Conservation (phyloP, 805 yeast species). For the Metschnikowia lunata region DNA sequence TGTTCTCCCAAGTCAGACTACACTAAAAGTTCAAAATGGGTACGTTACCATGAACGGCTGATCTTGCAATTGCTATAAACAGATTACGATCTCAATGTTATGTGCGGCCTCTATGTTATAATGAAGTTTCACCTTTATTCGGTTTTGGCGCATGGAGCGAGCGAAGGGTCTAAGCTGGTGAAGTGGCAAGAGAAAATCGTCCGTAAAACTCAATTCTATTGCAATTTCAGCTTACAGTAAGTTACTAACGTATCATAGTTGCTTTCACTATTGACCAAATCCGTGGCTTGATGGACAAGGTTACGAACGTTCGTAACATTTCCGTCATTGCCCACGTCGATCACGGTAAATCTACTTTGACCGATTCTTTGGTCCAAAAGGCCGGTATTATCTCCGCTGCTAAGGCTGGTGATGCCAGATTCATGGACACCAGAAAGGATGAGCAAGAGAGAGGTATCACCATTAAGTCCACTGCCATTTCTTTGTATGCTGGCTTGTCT, state of each 20-base stretch:
- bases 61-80: no score
- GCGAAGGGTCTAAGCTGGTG: no score
- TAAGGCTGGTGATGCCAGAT: conserved; percentile 99
- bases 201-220: no score
- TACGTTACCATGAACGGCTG: conserved; percentile 19
- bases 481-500: conserved; percentile 82
- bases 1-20: conserved; percentile 21
- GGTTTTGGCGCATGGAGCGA: no score
- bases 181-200: no score
- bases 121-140: no score
- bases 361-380: conserved; percentile 97
- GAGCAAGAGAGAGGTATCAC: conserved; percentile 99
- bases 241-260: conserved; percentile 22
- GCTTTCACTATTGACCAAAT: conserved; percentile 70
- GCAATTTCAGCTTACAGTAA: no score
- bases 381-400: conserved; percentile 99
- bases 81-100: no score
- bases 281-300: conserved; percentile 99
- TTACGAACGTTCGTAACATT: conserved; percentile 99
- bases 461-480: conserved; percentile 97
- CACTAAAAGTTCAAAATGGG: conserved; percentile 33
- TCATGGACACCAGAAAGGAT: conserved; percentile 99
- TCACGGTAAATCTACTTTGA: conserved; percentile 99
- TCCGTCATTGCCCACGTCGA: conserved; percentile 99
- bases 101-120: no score